Base-by-base conservation (phyloP, 2,329 filamentous ascomycete genomes). In the Cladophialophora carrionii region DNA sequence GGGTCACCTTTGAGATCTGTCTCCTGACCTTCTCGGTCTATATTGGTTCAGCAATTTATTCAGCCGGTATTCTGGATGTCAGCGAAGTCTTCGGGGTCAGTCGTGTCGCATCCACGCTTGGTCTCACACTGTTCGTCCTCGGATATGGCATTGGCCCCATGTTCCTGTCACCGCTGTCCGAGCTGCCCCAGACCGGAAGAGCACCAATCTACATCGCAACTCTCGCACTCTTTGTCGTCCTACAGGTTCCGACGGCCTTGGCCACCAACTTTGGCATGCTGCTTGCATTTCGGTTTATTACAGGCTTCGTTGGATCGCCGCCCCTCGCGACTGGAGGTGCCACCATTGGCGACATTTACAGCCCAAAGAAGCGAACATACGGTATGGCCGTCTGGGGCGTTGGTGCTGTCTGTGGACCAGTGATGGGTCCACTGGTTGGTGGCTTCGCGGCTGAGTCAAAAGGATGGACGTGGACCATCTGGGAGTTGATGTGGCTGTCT, bases 261-360 rank as follows among this genome's bases (percentile, higher is more conserved):
- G 80, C 81, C 0, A 76, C 75, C 37, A 85, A 85, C 66, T 80
- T 85, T 54, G 81, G 79, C 6, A 83, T 83, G 75, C 74, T 87
- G 0, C 73, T 86, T 0, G 81, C 78, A 2, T 80, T 86, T 48
- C 80, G 84, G 5, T 85, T 85, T 69, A 66, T 85, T 0, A 81
- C 80, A 0, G 83, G 83, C 0, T 83, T 85, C 69, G 78, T 83
- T 67, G 82, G 82, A 1, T 77, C 74, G 0, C 80, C 81, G 0
- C 75, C 76, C 0, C 75, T 82, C 0, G 80, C 81, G 0, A 82
- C 79, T 1, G 80, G 80, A 1, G 81, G 76, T 46, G 81, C 80
- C 4, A 78, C 78, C 0, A 73, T 82, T 17, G 74, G 72, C 0
- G 81, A 83, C 63, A 80, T 82, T 32, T 82, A 77, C 72, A 62